Conservation (phyloP, 2,329 filamentous ascomycete genomes). For the Fusarium sambucinum region DNA sequence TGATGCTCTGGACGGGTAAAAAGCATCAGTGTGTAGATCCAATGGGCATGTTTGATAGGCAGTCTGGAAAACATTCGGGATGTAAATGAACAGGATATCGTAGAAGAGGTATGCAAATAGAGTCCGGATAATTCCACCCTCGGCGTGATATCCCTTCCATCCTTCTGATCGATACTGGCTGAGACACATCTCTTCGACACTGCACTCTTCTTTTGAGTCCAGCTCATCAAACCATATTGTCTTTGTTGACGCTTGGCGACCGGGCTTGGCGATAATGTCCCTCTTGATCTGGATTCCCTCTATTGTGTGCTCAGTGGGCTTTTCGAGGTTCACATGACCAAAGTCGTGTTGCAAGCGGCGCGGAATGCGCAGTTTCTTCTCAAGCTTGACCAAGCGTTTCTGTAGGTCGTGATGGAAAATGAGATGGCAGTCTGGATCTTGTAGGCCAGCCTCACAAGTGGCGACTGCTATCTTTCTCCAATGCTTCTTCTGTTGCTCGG, state of each 20-base stretch:
- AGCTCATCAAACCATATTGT: slow-evolving; percentile 89
- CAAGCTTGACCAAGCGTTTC: slow-evolving; percentile 91
- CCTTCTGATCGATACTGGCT: slow-evolving; percentile 84
- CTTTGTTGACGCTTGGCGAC: slow-evolving; percentile 68
- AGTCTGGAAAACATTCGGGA: slow-evolving; percentile 98
- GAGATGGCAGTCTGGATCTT: slow-evolving; percentile 89
- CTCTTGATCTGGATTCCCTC: slow-evolving; percentile 82
- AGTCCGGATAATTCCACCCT: slow-evolving; percentile 92
- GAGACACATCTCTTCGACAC: slow-evolving; percentile 94
- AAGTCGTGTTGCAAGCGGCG: slow-evolving; percentile 94
- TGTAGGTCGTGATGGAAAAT: slow-evolving; percentile 96
- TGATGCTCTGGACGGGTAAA: slow-evolving; percentile 85
- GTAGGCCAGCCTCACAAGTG: slow-evolving; percentile 88
- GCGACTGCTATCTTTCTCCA: slow-evolving; percentile 82
- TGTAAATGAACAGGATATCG: slow-evolving; percentile 91
- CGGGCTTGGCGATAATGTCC: slow-evolving; percentile 59
- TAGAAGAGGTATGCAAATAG: slow-evolving; percentile 92
- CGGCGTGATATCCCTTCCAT: slow-evolving; percentile 95
- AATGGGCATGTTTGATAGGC: slow-evolving; percentile 93
- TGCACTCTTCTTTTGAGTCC: slow-evolving; percentile 78
- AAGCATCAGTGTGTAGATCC: slow-evolving; percentile 92
- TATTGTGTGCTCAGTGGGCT: slow-evolving; percentile 80
- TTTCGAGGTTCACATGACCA: slow-evolving; percentile 81
- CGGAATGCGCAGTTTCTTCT: slow-evolving; percentile 84
- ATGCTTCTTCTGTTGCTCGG: slow-evolving; percentile 75